Percentiles rank a stretch among this genome's conserved stretches.
phyloP scores from a whole-genome alignment of 2,329 filamentous ascomycete genomes.

The Aspergillus intermedius region DNA sequence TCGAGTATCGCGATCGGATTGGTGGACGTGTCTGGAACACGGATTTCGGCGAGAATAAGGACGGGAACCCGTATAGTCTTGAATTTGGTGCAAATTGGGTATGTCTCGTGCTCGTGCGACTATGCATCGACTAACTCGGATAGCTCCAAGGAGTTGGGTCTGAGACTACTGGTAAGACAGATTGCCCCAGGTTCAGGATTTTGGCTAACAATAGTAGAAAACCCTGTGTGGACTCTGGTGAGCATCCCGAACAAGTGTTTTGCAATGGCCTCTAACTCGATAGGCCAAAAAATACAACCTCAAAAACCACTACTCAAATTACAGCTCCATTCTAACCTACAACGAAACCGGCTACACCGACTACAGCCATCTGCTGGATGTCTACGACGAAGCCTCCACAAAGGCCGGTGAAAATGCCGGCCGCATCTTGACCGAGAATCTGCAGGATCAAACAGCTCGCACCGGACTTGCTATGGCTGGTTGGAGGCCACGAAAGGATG shows the following conservation, averaged over 20 bases:
- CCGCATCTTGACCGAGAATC: constrained; percentile 50
- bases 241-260: neutral
- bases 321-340: constrained; percentile 53
- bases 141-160: constrained; percentile 39
- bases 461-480: constrained; percentile 54
- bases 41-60: constrained; percentile 47
- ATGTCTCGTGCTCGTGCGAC: constrained; percentile 1
- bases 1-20: constrained; percentile 57
- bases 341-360: constrained; percentile 51
- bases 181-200: constrained; percentile 24
- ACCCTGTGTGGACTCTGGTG: constrained; percentile 54
- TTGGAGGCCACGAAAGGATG: constrained; percentile 52
- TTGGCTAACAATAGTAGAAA: constrained; percentile 6
- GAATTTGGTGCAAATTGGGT: constrained; percentile 66
- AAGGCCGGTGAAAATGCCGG: constrained; percentile 50
- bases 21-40: constrained; percentile 57
- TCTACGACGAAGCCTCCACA: constrained; percentile 44
- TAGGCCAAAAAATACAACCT: constrained; percentile 53
- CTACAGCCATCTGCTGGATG: constrained; percentile 46
- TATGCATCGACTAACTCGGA: neutral
- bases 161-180: constrained; percentile 14
- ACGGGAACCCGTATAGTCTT: constrained; percentile 51
- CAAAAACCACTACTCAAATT: constrained; percentile 53
- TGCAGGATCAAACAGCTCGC: constrained; percentile 57
- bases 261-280: neutral